Evolutionary conservation across 106 monocot genomes (phyloP).

Genomic region (Acorus gramineus): DNA sequence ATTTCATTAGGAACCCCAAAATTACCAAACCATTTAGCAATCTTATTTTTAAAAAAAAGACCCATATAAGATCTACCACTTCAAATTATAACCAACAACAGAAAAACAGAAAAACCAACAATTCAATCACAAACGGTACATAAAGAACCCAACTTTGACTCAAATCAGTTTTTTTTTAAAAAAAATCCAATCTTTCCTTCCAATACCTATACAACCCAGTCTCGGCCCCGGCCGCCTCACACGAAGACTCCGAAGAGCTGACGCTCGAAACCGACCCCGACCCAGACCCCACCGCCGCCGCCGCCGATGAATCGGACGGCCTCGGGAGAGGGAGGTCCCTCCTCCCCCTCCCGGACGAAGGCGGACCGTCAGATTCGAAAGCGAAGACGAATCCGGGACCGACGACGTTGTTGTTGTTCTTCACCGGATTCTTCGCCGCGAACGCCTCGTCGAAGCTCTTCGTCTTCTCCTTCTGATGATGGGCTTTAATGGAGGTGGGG

Average conservation of each 20-base stretch:
- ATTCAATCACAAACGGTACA: neutral
- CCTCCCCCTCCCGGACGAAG: neutral
- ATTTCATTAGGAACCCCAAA: neutral
- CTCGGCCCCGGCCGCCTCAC: constrained; percentile 54
- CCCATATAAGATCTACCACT: neutral
- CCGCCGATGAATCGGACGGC: constrained; percentile 21
- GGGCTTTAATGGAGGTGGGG: neutral
- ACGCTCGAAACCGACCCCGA: constrained; percentile 47
- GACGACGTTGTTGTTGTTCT: neutral
- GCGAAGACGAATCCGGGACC: neutral
- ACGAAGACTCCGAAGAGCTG: constrained; percentile 56
- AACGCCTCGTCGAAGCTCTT: constrained; percentile 23
- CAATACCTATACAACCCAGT: constrained; percentile 45
- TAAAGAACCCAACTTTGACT: neutral
- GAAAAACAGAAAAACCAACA: neutral
- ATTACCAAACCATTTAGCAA: neutral
- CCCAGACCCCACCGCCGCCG: constrained; percentile 14
- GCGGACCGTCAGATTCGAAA: constrained; percentile 9
- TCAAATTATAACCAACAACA: neutral
- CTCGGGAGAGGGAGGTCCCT: constrained; percentile 39
- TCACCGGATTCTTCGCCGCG: neutral
- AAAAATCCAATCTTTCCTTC: neutral
- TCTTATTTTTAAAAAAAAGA: neutral
- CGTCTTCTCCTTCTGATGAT: constrained; percentile 16
- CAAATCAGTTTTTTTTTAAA: neutral